Evolutionary conservation across 1,284 basidiomycete species (phyloP).

Genomic region (Agroathelia rolfsii): DNA sequence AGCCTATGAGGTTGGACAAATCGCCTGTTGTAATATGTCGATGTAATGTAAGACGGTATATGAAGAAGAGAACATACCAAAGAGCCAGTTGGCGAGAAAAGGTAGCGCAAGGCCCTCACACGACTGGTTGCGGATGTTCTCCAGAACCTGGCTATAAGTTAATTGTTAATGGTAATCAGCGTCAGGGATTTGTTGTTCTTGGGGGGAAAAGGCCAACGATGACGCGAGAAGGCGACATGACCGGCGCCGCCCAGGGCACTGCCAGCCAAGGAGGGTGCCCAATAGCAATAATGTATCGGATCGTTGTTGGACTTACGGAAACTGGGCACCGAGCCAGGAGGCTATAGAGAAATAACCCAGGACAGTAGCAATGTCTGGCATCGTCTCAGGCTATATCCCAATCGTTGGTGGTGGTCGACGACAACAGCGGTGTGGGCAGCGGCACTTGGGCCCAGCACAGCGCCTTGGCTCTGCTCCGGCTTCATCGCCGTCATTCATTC

Average conservation of each 20-base stretch:
- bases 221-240: too few species aligned
- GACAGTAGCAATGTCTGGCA: constrained; percentile 27
- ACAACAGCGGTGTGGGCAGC: too few species aligned
- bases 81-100: constrained; percentile 84
- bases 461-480: too few species aligned
- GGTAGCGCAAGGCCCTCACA: constrained; percentile 83
- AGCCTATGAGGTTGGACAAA: constrained; percentile 82
- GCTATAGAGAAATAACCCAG: constrained; percentile 71
- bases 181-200: too few species aligned
- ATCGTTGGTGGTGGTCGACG: too few species aligned
- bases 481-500: too few species aligned
- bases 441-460: too few species aligned
- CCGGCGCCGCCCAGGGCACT: too few species aligned
- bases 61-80: constrained; percentile 44
- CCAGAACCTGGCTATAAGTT: constrained; percentile 59
- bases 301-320: constrained; percentile 71
- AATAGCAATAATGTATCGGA: too few species aligned
- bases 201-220: too few species aligned
- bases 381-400: too few species aligned
- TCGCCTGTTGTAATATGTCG: constrained; percentile 50
- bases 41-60: constrained; percentile 31
- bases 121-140: constrained; percentile 67
- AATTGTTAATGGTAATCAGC: constrained; percentile 1
- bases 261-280: too few species aligned
- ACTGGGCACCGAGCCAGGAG: constrained; percentile 88